phyloP scores from a whole-genome alignment of 2,329 filamentous ascomycete species.

The Rosellinia necatrix region DNA sequence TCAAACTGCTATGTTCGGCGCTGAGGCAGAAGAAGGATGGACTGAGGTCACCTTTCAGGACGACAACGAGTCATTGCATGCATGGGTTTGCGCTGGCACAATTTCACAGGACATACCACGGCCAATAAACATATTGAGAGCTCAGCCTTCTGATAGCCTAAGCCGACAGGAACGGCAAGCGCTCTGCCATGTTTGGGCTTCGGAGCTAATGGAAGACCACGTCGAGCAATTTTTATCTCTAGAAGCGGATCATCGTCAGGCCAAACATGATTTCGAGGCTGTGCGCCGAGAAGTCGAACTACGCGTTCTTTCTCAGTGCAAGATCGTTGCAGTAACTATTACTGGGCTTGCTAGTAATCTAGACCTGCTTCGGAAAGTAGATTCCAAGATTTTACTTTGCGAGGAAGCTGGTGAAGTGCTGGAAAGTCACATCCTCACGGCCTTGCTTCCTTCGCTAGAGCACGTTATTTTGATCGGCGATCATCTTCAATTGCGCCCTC shows the following conservation, averaged over 20 bases:
- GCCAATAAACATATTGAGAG: background rate
- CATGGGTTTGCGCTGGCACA: background rate
- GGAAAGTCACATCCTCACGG: conserved; percentile 64
- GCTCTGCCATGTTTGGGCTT: conserved; percentile 13
- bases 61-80: background rate
- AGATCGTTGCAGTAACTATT: conserved; percentile 63
- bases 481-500: conserved; percentile 64
- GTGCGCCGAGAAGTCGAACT: conserved; percentile 41
- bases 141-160: background rate
- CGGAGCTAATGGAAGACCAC: conserved; percentile 3
- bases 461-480: conserved; percentile 68
- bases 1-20: conserved; percentile 2
- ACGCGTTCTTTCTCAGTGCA: conserved; percentile 44
- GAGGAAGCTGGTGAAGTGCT: conserved; percentile 73
- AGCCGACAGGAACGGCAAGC: conserved; percentile 11
- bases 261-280: conserved; percentile 16
- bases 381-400: conserved; percentile 62
- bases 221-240: conserved; percentile 24
- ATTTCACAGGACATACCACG: background rate
- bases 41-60: background rate
- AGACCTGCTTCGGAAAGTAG: conserved; percentile 51
- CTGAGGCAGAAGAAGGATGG: conserved; percentile 1
- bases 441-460: conserved; percentile 62
- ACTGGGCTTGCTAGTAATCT: conserved; percentile 61
- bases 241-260: conserved; percentile 11